Base-by-base conservation (phyloP, 164 flowering plant species). In the Protea cynaroides region DNA sequence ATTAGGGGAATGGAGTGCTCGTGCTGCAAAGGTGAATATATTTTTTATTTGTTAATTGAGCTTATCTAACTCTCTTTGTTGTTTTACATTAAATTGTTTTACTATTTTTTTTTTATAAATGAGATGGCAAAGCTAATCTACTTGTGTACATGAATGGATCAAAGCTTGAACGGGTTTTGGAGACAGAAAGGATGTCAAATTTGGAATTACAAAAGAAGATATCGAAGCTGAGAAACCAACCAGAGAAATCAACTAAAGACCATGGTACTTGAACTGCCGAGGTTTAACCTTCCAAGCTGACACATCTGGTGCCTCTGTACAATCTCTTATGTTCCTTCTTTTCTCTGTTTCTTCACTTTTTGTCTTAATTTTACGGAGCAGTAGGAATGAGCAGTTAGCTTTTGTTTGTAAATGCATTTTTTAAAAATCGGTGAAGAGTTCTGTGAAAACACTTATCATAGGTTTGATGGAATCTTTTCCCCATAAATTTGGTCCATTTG, bases 111-210 rank as follows among this genome's bases (percentile, higher is more conserved):
- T 49, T 1, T 17, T n/a, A n/a, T n/a, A n/a, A 56, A 56, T 59
- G 21, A 47, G 15, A 22, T 24, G n/a, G 8, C 40, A 43, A 15
- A 55, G 23, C 61, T 68, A 37, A 67, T 65, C 17, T 56, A 36
- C 57, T 25, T 43, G 43, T 2, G 4, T 54, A 19, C 15, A 25
- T 62, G 40, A 40, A 52, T 53, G 25, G 1, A 25, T 59, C 14
- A 57, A 56, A 94, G 99, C 96, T 95, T 72, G 98, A 95, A 66
- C 83, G 99, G 63, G 99, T 97, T 25, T 67, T 89, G 81, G 97
- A 95, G 66, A 70, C 75, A 1, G 97, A 92, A 73, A 76, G 87
- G 59, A 72, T 88, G 70, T 79, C 92, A 36, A 92, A 86, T 65
- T 59, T 86, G 68, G 99, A 90, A 61, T 63, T 86, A 75, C 97